Evolutionary conservation across 306 rosid species (phyloP).

Genomic region (Vigna hirtella): DNA sequence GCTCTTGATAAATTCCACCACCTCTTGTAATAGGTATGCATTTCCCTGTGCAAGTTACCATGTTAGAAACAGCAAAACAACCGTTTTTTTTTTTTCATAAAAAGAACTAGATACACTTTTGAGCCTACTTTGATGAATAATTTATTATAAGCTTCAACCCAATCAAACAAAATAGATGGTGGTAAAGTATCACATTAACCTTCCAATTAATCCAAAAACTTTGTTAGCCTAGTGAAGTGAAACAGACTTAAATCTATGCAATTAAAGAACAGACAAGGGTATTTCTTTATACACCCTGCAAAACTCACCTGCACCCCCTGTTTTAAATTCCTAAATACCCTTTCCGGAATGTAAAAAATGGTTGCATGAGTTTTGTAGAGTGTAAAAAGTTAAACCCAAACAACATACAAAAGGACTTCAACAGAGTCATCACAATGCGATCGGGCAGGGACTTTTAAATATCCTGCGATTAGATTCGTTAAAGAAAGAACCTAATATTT

Average conservation of each 20-base stretch:
- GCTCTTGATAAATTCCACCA: conserved; percentile 88
- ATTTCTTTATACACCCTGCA: too few species aligned
- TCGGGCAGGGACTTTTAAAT: conserved; percentile 3
- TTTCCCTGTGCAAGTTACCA: conserved; percentile 65
- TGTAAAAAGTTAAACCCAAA: background rate
- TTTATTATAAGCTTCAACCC: conserved; percentile 2
- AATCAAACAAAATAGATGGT: background rate
- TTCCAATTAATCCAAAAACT: conserved; percentile 32
- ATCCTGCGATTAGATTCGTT: conserved; percentile 24
- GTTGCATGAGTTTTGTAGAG: too few species aligned
- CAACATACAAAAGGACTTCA: conserved; percentile 25
- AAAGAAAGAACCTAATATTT: too few species aligned
- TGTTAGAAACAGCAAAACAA: conserved; percentile 33
- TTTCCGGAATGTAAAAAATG: too few species aligned
- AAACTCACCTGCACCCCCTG: too few species aligned
- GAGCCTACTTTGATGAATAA: conserved; percentile 14
- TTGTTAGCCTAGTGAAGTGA: conserved; percentile 10
- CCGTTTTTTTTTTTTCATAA: background rate
- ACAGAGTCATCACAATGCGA: conserved; percentile 18
- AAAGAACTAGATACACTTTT: conserved; percentile 19
- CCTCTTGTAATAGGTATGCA: conserved; percentile 95
- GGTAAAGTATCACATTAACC: conserved; percentile 10
- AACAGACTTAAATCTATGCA: background rate
- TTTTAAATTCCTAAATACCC: too few species aligned
- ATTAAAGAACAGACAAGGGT: conserved; percentile 1